These are phyloP conservation scores for Citrus hindsii DNA, from an alignment of 345 rosid genomes.

Conservation along the genomic window DNA sequence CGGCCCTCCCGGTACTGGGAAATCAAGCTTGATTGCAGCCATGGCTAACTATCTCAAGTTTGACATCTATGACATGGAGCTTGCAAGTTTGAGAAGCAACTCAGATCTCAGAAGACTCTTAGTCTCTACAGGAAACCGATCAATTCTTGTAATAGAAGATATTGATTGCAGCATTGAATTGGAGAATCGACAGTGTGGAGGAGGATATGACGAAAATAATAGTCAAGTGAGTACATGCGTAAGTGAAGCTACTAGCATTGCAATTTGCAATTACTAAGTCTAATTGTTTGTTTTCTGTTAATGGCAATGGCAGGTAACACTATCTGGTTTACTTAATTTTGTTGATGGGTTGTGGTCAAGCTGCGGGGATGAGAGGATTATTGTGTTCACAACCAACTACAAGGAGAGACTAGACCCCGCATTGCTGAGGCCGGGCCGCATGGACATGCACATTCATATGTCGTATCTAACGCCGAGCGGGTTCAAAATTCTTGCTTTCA, in stretches of 20 bases:
- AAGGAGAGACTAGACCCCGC: slow-evolving; percentile 29
- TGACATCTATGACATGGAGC: slow-evolving; percentile 25
- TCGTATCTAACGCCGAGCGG: slow-evolving; percentile 40
- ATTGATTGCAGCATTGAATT: slow-evolving; percentile 18
- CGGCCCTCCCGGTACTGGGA: slow-evolving; percentile 29
- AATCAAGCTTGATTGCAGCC: slow-evolving; percentile 29
- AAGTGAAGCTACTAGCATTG: background rate
- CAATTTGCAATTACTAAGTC: background rate
- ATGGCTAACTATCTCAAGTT: slow-evolving; percentile 28
- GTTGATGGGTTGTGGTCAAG: slow-evolving; percentile 28
- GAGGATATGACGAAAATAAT: background rate
- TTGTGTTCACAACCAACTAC: slow-evolving; percentile 26
- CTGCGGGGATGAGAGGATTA: slow-evolving; percentile 21
- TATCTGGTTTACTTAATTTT: slow-evolving; percentile 22
- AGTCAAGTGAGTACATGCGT: background rate
- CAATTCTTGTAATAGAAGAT: slow-evolving; percentile 25
- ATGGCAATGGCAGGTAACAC: slow-evolving; percentile 5
- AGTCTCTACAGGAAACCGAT: background rate
- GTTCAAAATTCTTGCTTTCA: slow-evolving; percentile 37
- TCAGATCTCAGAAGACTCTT: slow-evolving; percentile 11
- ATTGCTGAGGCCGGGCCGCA: slow-evolving; percentile 20
- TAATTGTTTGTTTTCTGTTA: background rate
- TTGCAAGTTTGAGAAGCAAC: background rate
- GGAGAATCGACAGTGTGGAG: background rate
- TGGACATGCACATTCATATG: slow-evolving; percentile 47